These are phyloP conservation scores for Diplodia sapinea DNA, from an alignment of 2,329 filamentous ascomycete genomes.

Conservation along the genomic window DNA sequence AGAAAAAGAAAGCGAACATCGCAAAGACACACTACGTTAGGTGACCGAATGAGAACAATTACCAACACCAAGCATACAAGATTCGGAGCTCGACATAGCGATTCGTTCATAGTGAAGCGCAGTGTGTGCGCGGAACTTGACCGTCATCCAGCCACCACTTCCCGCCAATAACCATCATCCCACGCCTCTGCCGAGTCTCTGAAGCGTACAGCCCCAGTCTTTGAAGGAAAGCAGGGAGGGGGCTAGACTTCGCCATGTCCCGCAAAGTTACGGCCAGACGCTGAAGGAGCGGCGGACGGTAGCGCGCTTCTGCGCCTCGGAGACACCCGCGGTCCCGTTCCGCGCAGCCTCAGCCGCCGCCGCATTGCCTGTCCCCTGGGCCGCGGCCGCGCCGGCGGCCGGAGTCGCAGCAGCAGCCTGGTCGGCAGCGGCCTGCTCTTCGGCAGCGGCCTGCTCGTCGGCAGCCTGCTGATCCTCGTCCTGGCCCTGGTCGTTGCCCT, in stretches of 20 bases:
- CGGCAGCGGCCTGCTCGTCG: neutral
- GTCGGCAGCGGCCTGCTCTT: conserved; percentile 1
- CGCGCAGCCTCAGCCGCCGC: conserved; percentile 7
- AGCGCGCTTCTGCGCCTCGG: conserved; percentile 15
- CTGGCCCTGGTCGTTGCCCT: neutral
- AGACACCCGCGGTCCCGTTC: conserved; percentile 10
- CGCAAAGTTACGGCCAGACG: conserved; percentile 8
- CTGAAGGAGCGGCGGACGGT: neutral
- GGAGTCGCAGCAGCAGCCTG: conserved; percentile 9
- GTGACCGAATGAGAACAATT: conserved; percentile 1
- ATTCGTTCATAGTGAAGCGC: conserved; percentile 2
- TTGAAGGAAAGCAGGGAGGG: neutral
- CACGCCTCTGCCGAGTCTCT: neutral
- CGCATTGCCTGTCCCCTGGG: conserved; percentile 8
- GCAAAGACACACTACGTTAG: conserved; percentile 16
- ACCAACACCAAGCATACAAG: neutral
- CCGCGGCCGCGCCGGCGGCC: conserved; percentile 1
- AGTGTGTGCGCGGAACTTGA: neutral
- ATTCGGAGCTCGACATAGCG: neutral
- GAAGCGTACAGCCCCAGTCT: neutral
- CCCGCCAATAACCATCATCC: neutral
- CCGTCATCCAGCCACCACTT: conserved; percentile 2
- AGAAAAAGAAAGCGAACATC: neutral
- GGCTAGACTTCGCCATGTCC: neutral
- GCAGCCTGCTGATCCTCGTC: conserved; percentile 7